Percentiles rank a stretch among this genome's conserved stretches.
Conservation (phyloP, 179 eudicot species). For the Spergularia azorica region DNA sequence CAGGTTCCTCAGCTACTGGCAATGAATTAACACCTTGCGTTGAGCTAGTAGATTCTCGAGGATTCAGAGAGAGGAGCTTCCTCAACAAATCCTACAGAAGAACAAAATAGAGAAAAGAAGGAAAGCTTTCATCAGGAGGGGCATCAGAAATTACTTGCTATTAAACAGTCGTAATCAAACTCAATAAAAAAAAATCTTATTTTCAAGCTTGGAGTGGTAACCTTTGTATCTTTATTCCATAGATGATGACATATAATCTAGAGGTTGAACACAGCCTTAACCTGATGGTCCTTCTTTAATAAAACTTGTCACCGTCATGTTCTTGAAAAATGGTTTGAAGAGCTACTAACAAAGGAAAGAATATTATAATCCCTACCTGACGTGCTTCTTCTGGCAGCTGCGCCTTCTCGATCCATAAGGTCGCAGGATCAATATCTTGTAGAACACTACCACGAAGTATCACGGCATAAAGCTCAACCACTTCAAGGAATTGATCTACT, state of each 20-base stretch:
- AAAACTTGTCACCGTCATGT: not conserved
- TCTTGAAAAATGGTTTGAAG: not conserved
- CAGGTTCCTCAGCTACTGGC: slow-evolving; percentile 35
- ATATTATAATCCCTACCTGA: slow-evolving; percentile 49
- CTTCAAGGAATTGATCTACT: slow-evolving; percentile 69
- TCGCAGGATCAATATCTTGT: slow-evolving; percentile 52
- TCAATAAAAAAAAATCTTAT: not conserved
- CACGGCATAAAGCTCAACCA: slow-evolving; percentile 73
- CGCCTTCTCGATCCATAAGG: slow-evolving; percentile 90
- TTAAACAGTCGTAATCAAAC: not conserved
- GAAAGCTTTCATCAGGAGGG: not conserved
- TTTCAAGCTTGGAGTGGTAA: not conserved
- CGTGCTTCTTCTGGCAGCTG: slow-evolving; percentile 66
- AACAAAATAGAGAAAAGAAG: not conserved
- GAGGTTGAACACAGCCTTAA: not conserved
- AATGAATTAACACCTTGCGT: slow-evolving; percentile 33
- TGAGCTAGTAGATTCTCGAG: slow-evolving; percentile 43
- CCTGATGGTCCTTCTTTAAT: not conserved
- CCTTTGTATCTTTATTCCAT: not conserved
- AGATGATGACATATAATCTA: not conserved
- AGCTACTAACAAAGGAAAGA: not conserved
- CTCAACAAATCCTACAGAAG: slow-evolving; percentile 66
- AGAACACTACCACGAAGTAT: slow-evolving; percentile 51
- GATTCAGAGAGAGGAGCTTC: slow-evolving; percentile 56
- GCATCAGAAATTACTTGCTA: not conserved